Evolutionary conservation across 768 basidiomycete genomes (phyloP).

Genomic region (Crepidotus variabilis): DNA sequence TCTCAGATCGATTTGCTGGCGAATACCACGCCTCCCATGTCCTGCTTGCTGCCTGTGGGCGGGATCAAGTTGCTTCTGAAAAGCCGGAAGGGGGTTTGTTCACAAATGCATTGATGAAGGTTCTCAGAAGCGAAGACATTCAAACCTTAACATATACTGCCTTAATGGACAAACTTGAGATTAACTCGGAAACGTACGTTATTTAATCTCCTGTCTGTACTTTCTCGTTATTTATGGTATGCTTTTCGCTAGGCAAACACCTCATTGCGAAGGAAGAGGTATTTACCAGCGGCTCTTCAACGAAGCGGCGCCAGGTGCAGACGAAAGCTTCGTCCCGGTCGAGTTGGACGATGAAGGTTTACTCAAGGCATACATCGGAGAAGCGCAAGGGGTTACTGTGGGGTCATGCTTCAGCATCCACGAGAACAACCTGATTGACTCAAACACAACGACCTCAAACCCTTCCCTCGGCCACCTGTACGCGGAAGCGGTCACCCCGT

Average conservation of each 20-base stretch:
- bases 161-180: conserved; percentile 27
- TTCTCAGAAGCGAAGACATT: conserved; percentile 17
- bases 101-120: conserved; percentile 23
- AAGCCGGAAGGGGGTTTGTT: conserved; percentile 25
- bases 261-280: conserved; percentile 30
- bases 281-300: conserved; percentile 30
- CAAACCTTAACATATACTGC: conserved; percentile 26
- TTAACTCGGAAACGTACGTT: conserved; percentile 18
- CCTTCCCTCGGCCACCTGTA: conserved; percentile 16
- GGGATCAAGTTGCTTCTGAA: conserved; percentile 30
- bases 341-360: conserved; percentile 6
- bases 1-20: conserved; percentile 18
- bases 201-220: neutral
- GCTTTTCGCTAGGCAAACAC: conserved; percentile 24
- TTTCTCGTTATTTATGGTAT: neutral
- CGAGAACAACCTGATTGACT: conserved; percentile 18
- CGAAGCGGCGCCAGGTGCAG: conserved; percentile 21
- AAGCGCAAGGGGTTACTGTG: conserved; percentile 26
- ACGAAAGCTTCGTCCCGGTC: conserved; percentile 23
- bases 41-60: conserved; percentile 39
- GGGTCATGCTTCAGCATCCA: conserved; percentile 24
- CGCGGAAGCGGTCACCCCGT: conserved; percentile 17
- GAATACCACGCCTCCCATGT: conserved; percentile 33
- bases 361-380: conserved; percentile 24
- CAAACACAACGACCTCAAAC: conserved; percentile 15